phyloP scores from a whole-genome alignment of 768 basidiomycete species.

The Lactarius quietus region DNA sequence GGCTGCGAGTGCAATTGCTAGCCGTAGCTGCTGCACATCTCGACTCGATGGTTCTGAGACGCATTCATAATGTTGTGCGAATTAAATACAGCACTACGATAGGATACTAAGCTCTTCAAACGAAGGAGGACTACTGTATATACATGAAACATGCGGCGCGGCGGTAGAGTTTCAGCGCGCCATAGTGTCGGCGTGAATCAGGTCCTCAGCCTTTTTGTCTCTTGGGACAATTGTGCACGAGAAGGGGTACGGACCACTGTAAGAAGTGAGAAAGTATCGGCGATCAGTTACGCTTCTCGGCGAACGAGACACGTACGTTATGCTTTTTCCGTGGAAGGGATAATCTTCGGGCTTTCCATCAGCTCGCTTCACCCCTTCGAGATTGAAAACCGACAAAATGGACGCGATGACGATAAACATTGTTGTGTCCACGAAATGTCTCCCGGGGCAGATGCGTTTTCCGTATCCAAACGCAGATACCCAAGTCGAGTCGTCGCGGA shows the following conservation, averaged over 20 bases:
- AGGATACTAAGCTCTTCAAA: not conserved
- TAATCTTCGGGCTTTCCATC: not conserved
- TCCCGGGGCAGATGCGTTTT: conserved; percentile 25
- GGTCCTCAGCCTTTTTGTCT: conserved; percentile 7
- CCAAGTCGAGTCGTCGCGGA: not conserved
- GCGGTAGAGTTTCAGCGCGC: not conserved
- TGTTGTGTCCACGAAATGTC: conserved; percentile 15
- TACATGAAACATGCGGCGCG: not conserved
- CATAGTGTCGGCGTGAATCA: not conserved
- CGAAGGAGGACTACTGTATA: not conserved
- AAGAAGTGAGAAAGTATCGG: not conserved
- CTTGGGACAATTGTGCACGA: conserved; percentile 7
- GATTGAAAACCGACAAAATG: conserved; percentile 11
- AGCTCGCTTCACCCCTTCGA: not conserved
- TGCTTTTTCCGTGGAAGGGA: not conserved
- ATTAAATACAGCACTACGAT: not conserved
- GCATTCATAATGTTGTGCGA: not conserved
- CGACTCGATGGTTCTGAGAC: not conserved
- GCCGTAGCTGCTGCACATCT: not conserved
- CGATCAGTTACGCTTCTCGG: not conserved
- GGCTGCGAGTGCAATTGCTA: not conserved
- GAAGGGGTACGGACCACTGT: conserved; percentile 6
- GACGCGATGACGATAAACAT: conserved; percentile 13
- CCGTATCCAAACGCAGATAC: conserved; percentile 26
- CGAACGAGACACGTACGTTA: conserved; percentile 2